phyloP scores from a whole-genome alignment of 768 basidiomycete species.

The Asterophora lycoperdoides region DNA sequence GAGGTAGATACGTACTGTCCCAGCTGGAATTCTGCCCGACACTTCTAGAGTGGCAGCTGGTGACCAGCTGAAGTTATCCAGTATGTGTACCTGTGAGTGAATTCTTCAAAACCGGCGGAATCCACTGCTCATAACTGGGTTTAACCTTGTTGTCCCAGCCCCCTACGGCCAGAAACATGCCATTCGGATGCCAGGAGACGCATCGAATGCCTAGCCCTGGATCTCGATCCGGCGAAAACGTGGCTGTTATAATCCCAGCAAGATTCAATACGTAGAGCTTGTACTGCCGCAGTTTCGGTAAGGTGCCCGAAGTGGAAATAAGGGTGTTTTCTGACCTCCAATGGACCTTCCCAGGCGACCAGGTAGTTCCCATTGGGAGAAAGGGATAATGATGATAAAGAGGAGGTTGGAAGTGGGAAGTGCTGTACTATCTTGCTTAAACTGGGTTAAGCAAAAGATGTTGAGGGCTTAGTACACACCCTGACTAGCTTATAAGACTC shows the following conservation, averaged over 20 bases:
- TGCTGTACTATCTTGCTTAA: slow-evolving; percentile 46
- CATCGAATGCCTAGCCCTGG: slow-evolving; percentile 80
- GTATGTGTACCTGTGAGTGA: slow-evolving; percentile 63
- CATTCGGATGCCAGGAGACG: slow-evolving; percentile 83
- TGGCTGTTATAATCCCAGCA: slow-evolving; percentile 56
- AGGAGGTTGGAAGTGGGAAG: slow-evolving; percentile 73
- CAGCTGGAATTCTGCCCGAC: slow-evolving; percentile 49
- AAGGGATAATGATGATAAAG: slow-evolving; percentile 64
- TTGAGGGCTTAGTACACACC: slow-evolving; percentile 39
- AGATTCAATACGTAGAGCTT: slow-evolving; percentile 70
- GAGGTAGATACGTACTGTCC: slow-evolving; percentile 43
- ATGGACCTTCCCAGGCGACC: slow-evolving; percentile 78
- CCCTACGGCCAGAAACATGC: slow-evolving; percentile 73
- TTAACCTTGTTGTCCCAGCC: slow-evolving; percentile 88
- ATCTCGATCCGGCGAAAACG: slow-evolving; percentile 70
- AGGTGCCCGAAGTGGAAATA: not conserved
- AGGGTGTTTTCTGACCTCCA: slow-evolving; percentile 54
- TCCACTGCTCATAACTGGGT: not conserved
- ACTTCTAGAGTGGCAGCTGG: slow-evolving; percentile 60
- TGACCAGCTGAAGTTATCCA: slow-evolving; percentile 76
- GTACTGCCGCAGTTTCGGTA: slow-evolving; percentile 44
- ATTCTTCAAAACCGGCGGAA: slow-evolving; percentile 8
- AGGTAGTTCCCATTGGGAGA: slow-evolving; percentile 75
- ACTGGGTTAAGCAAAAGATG: not conserved
- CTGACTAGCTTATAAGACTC: slow-evolving; percentile 69